Evolutionary conservation across 2,329 filamentous ascomycete genomes (phyloP).

Genomic region (Fusarium odoratissimum): DNA sequence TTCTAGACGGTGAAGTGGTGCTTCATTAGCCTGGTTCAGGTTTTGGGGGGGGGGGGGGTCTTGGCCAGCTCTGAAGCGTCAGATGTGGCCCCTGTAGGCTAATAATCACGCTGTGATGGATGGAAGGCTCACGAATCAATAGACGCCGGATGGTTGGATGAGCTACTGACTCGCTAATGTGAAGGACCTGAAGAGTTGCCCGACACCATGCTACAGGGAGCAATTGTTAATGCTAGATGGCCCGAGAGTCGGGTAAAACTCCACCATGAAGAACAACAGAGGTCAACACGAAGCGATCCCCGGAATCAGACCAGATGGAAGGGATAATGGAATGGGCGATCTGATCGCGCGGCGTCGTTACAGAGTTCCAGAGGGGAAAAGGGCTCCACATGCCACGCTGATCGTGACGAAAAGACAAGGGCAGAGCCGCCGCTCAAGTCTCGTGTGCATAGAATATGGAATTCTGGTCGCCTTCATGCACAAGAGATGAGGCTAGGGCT

Average conservation of each 20-base stretch:
- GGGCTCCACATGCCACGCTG: conserved; percentile 34
- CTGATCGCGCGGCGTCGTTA: conserved; percentile 17
- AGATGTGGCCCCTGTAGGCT: conserved; percentile 38
- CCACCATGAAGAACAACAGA: conserved; percentile 2
- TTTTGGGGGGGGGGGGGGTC: conserved; percentile 34
- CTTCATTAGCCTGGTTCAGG: conserved; percentile 45
- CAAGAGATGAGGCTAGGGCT: conserved; percentile 33
- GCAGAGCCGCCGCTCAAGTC: conserved; percentile 35
- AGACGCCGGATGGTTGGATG: conserved; percentile 17
- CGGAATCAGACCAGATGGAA: conserved; percentile 21
- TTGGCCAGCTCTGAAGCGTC: conserved; percentile 34
- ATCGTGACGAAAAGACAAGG: conserved; percentile 36
- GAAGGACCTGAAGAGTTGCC: conserved; percentile 1
- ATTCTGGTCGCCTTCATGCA: conserved; percentile 17
- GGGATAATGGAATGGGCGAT: conserved; percentile 15
- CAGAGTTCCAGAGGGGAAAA: conserved; percentile 27
- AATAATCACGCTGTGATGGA: conserved; percentile 26
- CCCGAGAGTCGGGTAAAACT: conserved; percentile 2
- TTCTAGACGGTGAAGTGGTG: conserved; percentile 36
- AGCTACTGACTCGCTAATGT: conserved; percentile 11
- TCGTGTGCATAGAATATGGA: conserved; percentile 12
- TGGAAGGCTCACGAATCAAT: conserved; percentile 17
- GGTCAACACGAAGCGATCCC: conserved; percentile 20
- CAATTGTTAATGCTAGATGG: background rate
- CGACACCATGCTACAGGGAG: conserved; percentile 1